These are phyloP conservation scores for Themeda triandra DNA, from an alignment of 176 grass and related monocot genomes.

Conservation along the genomic window DNA sequence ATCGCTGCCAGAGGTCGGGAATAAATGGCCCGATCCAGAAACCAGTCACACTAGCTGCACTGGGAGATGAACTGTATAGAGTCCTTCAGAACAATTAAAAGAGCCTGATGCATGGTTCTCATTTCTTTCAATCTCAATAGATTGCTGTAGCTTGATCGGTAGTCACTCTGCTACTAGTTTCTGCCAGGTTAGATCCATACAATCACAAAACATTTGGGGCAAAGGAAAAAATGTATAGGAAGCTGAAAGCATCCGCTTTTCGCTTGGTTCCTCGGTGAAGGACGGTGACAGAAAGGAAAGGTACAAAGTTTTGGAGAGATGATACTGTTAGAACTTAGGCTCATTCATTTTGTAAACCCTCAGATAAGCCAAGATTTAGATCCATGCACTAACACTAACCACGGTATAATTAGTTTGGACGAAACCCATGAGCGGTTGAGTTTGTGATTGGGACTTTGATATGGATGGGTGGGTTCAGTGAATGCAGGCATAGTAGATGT, in stretches of 20 bases:
- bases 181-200: constrained; percentile 46
- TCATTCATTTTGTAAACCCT: constrained; percentile 34
- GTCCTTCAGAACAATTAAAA: constrained; percentile 79
- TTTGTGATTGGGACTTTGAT: background rate
- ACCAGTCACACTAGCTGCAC: constrained; percentile 56
- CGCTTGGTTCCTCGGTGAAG: constrained; percentile 20
- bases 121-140: constrained; percentile 35
- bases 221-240: constrained; percentile 48
- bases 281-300: constrained; percentile 2
- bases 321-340: constrained; percentile 23
- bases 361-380: constrained; percentile 22
- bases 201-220: constrained; percentile 28
- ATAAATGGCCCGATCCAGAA: constrained; percentile 86
- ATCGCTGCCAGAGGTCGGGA: constrained; percentile 63
- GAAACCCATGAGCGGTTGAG: constrained; percentile 1
- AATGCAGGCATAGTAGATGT: constrained; percentile 18
- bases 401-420: background rate
- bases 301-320: constrained; percentile 33
- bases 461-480: constrained; percentile 4
- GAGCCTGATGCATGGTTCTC: constrained; percentile 34
- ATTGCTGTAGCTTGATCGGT: constrained; percentile 37
- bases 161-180: constrained; percentile 24
- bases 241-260: constrained; percentile 30
- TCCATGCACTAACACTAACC: background rate
- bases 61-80: constrained; percentile 90